Conservation (phyloP, 108 stramenopile genomes). For the Pseudonitzschia multiseries region DNA sequence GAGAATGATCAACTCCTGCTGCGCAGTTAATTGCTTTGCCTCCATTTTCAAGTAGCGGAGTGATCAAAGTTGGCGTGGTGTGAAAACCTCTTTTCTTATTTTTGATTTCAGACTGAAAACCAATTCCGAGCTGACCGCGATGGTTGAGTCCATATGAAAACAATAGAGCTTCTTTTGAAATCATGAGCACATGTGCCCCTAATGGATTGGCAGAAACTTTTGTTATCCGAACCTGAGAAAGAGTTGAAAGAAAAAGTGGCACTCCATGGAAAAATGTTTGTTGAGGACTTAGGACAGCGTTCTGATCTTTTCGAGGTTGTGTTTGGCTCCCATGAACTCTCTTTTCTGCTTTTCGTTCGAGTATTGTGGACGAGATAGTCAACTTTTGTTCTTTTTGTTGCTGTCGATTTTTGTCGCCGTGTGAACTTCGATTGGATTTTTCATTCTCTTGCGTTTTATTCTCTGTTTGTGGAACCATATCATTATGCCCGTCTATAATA, state of each 20-base stretch:
- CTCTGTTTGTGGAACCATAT: conserved; percentile 33
- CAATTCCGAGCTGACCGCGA: conserved; percentile 77
- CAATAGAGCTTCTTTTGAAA: conserved; percentile 75
- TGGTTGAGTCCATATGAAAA: conserved; percentile 78
- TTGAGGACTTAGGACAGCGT: neutral
- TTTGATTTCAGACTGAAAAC: conserved; percentile 34
- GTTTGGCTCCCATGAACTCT: conserved; percentile 11
- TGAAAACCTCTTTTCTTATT: conserved; percentile 29
- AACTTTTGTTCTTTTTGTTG: neutral
- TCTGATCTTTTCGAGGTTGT: neutral
- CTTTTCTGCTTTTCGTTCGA: conserved; percentile 32
- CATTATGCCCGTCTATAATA: conserved; percentile 39
- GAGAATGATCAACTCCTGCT: conserved; percentile 76
- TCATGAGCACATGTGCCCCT: conserved; percentile 75
- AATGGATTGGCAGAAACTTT: conserved; percentile 77
- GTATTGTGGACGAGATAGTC: conserved; percentile 19
- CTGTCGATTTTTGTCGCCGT: conserved; percentile 5
- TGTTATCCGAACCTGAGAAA: conserved; percentile 67
- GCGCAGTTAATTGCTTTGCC: conserved; percentile 80
- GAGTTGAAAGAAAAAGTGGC: conserved; percentile 61
- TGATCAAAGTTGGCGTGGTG: conserved; percentile 67
- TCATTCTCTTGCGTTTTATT: conserved; percentile 2
- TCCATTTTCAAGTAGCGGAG: conserved; percentile 79
- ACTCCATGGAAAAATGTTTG: conserved; percentile 58
- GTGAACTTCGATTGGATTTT: neutral